Evolutionary conservation across 352 stramenopile species (phyloP), one percentile per base, ranked within the genome.

Genomic region (Phytophthora syringae): DNA sequence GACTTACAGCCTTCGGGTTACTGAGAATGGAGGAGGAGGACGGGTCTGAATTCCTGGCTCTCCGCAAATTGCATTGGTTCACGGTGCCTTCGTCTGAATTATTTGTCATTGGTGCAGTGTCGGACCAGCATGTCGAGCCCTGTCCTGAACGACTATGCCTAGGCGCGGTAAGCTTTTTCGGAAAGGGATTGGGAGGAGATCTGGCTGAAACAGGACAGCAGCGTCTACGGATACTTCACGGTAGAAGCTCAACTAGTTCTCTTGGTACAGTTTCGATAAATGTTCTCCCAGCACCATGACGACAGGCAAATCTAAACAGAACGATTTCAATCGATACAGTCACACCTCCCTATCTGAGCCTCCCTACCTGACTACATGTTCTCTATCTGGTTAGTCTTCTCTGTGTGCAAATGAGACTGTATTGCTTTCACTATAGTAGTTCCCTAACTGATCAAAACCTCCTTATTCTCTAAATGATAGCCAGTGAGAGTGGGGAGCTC

Each of bases 31-130:
- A 61, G 6, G 61, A 67, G 34, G 55, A 60, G 12, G 60, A 53
- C 15, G 57, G 37, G 11, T 28, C 24, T 0, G 61, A 67, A 18
- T 71, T 61, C 22, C 37, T 74, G 1, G 67, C 49, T 7, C 9
- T 67, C 3, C 60, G 66, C 5, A 64, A 69, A 6, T 18, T 68
- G 24, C 54, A 49, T 16, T 74, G 54, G 67, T 13, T 67, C 7
- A 20, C 25, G 2, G 45, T 57, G 1, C 47, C 55, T 5, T 45
- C 22, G 2, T 20, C 50, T 5, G 56, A 72, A 5, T 37, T 72
- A 16, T 27, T 64, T 34, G 22, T 60, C 15, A 52, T 75, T 40
- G 67, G 62, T 18, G 21, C 25, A 5, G 16, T 75, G 0, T 54
- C 56, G 7, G 39, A 44, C 1, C 45, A 61, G 9, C 27, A 32